Evolutionary conservation across 2,329 filamentous ascomycete species (phyloP), one percentile per base, ranked within the genome.

Genomic region (Amauroascus niger): DNA sequence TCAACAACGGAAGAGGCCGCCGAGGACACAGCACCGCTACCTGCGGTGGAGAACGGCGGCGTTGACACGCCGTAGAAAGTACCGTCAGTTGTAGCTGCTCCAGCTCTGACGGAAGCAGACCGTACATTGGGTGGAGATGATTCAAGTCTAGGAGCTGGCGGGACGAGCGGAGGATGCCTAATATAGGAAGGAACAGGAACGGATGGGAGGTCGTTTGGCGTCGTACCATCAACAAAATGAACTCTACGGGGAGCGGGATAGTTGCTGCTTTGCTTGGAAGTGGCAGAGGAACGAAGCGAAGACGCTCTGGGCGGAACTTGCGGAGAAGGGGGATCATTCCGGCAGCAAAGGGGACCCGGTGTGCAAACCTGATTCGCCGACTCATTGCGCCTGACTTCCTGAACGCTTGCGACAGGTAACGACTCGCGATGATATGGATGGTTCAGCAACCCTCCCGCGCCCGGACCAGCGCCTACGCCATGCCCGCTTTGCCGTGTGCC

Each of bases 401-500:
- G 50, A 18, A 37, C 37, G 24, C 40, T 28, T 24, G 65, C 62
- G 40, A 58, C 16, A 16, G 66, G 60, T 11, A 69, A 57, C 26
- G 57, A 58, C 41, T 53, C 57, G n/a, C 59, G 62, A 52, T 69
- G 65, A 48, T 70, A 71, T 1, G 67, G 67, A 51, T 71, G 69
- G 7, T 65, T 62, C 1, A 65, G 58, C 28, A 70, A 48, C 28
- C 59, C 56, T 32, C 63, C 63, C 33, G 59, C 30, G 4, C 18
- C 39, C 26, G 55, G 50, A 2, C 62, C 43, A 60, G 51, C 47
- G 56, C 67, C 61, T 16, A 67, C 61, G 9, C 70, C 69, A 61
- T 74, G 71, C 0, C 67, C 70, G 56, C 71, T 74, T 35, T 68
- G 64, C 45, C 71, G 63, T 47, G 64, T 60, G 1, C 67, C 68